phyloP scores from a whole-genome alignment of 352 stramenopile species.

The Globisporangium lucens region DNA sequence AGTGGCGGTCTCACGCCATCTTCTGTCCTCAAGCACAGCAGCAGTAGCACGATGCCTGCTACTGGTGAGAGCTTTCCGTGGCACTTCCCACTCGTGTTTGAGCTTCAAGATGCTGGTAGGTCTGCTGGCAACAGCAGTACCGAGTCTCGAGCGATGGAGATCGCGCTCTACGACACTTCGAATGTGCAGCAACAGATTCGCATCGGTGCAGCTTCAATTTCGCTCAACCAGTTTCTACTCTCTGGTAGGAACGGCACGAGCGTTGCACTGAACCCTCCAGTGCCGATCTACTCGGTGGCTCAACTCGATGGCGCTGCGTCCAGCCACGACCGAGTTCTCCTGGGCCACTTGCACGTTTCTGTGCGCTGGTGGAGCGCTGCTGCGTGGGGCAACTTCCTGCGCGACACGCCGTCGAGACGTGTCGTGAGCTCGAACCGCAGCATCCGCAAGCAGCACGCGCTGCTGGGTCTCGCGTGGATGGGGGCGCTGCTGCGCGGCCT shows the following conservation, averaged over 20 bases:
- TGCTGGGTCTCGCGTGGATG: constrained; percentile 50
- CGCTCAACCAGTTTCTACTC: constrained; percentile 10
- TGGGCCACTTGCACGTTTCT: constrained; percentile 27
- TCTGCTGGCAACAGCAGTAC: background rate
- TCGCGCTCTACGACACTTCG: constrained; percentile 29
- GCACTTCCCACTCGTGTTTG: constrained; percentile 29
- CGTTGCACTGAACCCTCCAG: constrained; percentile 1
- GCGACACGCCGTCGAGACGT: constrained; percentile 30
- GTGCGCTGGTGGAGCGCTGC: constrained; percentile 50
- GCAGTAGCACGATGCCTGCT: background rate
- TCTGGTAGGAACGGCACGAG: background rate
- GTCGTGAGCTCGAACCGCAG: constrained; percentile 68
- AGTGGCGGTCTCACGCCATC: constrained; percentile 22
- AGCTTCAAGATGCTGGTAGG: constrained; percentile 2
- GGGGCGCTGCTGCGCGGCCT: constrained; percentile 62
- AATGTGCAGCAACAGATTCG: constrained; percentile 13
- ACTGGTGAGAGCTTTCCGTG: constrained; percentile 20
- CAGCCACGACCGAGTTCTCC: background rate
- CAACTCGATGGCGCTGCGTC: background rate
- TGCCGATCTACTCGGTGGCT: constrained; percentile 7
- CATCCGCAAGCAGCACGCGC: constrained; percentile 22
- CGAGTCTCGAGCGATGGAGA: constrained; percentile 11
- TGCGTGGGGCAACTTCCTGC: constrained; percentile 42
- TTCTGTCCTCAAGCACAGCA: constrained; percentile 6
- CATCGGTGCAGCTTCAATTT: constrained; percentile 23